Evolutionary conservation across 2,329 filamentous ascomycete genomes (phyloP), one percentile per base, ranked within the genome.

Genomic region (Aspergillus sp.): DNA sequence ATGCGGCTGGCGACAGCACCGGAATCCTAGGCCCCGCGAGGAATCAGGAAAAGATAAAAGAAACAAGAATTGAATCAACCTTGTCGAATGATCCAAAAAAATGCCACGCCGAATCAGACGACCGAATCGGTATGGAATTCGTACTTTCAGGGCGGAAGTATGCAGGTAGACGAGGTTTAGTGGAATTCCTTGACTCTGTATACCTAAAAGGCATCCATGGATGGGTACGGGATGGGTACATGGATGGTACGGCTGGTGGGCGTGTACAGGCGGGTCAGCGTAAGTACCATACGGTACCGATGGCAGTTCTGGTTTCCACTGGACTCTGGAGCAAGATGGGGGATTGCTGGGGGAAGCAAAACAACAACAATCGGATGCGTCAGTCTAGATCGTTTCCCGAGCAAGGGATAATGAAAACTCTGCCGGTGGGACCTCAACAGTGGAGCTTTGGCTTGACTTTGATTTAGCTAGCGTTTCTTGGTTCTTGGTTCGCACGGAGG

Each of bases 321-420:
- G 26, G 26, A 24, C 24, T 24, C 24, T 24, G 24, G 22, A 22
- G 22, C 22, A 22, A 22, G 22, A 22, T 22, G 24, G 24, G 24
- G 24, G 24, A 36, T 36, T 31, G n/a, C n/a, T 11, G 22, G n/a
- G 16, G 53, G 18, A 57, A 49, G 50, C 39, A 51, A 56, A 18
- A 50, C 22, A 55, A 56, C 36, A 53, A 58, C 45, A 55, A 60
- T 42, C 32, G 31, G 52, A 52, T 47, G 45, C 32, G 45, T 26
- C 29, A 31, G 39, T 56, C 61, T 55, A 59, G 61, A 55, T 59
- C 61, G 50, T 54, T 62, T 57, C 57, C 51, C 52, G 57, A 57
- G 59, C 57, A 64, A 66, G 64, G 64, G 62, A 54, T 46, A 32
- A 58, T 63, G 64, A 66, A 66, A 66, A 66, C 57, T 66, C 64